Base-by-base conservation (phyloP, 805 yeast genomes). In the Yarrowia deformans region DNA sequence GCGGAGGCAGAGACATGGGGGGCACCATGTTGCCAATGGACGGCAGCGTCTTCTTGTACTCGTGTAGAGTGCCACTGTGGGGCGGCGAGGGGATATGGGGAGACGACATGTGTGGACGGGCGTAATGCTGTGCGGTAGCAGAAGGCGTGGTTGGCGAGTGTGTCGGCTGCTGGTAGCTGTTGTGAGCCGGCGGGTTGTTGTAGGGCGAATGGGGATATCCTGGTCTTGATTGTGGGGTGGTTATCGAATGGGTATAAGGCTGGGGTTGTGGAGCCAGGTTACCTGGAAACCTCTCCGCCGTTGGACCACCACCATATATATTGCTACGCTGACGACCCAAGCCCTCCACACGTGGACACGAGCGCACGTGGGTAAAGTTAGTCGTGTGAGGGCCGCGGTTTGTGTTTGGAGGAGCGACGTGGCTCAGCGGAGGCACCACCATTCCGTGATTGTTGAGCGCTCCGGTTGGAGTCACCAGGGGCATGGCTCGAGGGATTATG, bases 281-380 rank as follows among this genome's bases (percentile, higher is more conserved):
- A 23, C 29, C 29, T 23, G 29, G 29, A 23, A 23, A 23, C 29
- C 29, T 23, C 29, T 23, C 29, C 29, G 29, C 29, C 29, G 29
- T 23, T 23, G 29, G 29, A 23, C 29, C 29, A 23, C 29, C 29
- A 32, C 54, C 64, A 56, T 56, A 42, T 56, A 56, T 56, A 60
- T 43, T 42, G 50, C 46, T 40, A 34, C 42, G 66, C 66, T 56
- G 49, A 42, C 64, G 64, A 56, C 64, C 64, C 64, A 56, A 40
- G 45, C 45, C 52, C 40, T 43, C 52, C 66, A 45, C 66, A 60
- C 66, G 66, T 60, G 66, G 66, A 43, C 66, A 60, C 52, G 66
- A 60, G 66, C 52, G 66, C 66, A 60, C 66, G 66, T 60, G 66
- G 66, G 66, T 60, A 60, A 56, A 56, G 63, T 56, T 56, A 56